Conservation (phyloP, 192 early-diverging fungal species). For the Dissophora globulifera region DNA sequence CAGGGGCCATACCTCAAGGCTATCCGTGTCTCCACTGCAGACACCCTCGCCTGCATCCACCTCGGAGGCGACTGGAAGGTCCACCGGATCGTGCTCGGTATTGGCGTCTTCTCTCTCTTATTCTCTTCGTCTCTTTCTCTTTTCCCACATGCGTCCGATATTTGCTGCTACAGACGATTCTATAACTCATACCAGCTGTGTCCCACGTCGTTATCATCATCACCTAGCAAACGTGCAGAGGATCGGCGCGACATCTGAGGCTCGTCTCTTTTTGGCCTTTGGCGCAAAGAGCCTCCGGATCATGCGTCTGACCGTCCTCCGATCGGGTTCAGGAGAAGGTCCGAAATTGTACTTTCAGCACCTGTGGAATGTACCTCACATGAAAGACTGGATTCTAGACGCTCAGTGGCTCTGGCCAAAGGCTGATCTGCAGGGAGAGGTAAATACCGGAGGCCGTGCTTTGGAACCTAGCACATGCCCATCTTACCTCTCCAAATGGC, state of each 20-base stretch:
- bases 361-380: constrained; percentile 48
- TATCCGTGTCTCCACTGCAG: constrained; percentile 55
- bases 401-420: constrained; percentile 70
- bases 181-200: no score
- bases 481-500: no score
- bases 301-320: constrained; percentile 17
- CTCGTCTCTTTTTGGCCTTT: constrained; percentile 48
- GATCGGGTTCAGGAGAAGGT: not conserved
- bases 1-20: constrained; percentile 68
- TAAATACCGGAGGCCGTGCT: not conserved
- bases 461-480: no score
- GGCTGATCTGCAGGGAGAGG: constrained; percentile 30
- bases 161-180: constrained; percentile 7
- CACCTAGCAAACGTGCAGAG: constrained; percentile 38
- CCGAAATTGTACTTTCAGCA: constrained; percentile 27
- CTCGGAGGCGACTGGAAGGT: constrained; percentile 58
- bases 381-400: constrained; percentile 84
- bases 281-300: constrained; percentile 52
- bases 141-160: no score
- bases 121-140: no score
- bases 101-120: no score
- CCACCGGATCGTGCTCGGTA: constrained; percentile 65
- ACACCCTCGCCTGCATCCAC: constrained; percentile 47
- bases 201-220: no score
- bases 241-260: constrained; percentile 13